Evolutionary conservation across 176 grass and related monocot species (phyloP), one percentile per base, ranked within the genome.

Genomic region (Hsuehochloa calcarea): DNA sequence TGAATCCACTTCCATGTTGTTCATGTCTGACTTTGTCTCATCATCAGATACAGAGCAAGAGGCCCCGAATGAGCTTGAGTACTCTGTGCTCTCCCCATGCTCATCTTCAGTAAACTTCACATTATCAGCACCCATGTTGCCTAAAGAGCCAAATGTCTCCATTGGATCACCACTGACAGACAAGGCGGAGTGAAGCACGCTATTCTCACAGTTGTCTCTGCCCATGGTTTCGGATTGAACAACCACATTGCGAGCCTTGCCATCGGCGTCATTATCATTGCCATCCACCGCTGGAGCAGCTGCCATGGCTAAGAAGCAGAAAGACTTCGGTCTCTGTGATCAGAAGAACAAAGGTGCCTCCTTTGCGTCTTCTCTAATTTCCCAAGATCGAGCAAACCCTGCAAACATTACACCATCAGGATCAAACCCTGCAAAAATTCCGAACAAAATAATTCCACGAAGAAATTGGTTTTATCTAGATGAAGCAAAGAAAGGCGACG

Each of bases 11-110:
- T 95, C 91, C 60, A 79, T 64, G 68, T 72, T 68, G 20, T 68
- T 72, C 47, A 80, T 20, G 11, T 90, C 82, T 10, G 22, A 82
- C 63, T 88, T 81, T 19, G 69, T 16, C 20, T 90, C 87, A 17
- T 82, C 76, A 62, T 90, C 91, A 22, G 91, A 98, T 2, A 23
- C 35, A 19, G 85, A 87, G 38, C 80, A 87, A 4, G 91, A 93
- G 65, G 89, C 80, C 20, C 87, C 91, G 15, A 98, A 98, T 0
- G 95, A 98, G 85, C 95, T 98, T 8, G 95, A 95, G 89, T 35
- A 95, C 41, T 95, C 93, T 0, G 93, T 95, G 52, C 16, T 86
- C 20, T 95, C 79, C 47, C 63, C 80, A 16, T 92, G 75, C 13
- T 80, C 75, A 55, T 84, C 83, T 26, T 72, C 60, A 15, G 23